Evolutionary conservation across 768 basidiomycete genomes (phyloP).

Genomic region (Boletus edulis): DNA sequence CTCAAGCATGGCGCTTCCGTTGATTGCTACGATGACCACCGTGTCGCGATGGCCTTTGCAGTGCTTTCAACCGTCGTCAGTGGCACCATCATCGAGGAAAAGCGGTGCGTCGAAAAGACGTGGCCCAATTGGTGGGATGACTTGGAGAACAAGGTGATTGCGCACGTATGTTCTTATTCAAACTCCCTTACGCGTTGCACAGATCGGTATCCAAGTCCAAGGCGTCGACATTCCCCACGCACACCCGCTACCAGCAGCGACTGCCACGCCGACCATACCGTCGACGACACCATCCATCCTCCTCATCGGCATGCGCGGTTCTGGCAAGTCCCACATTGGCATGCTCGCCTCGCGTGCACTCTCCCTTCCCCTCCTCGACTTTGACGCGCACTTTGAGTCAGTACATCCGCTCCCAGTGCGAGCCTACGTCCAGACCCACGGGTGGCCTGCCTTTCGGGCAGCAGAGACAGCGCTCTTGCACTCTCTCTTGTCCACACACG

Average conservation of each 20-base stretch:
- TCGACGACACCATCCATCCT: constrained; percentile 59
- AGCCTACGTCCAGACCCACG: constrained; percentile 75
- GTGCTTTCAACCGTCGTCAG: constrained; percentile 75
- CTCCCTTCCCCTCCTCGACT: constrained; percentile 77
- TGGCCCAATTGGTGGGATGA: constrained; percentile 99
- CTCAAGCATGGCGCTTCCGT: constrained; percentile 73
- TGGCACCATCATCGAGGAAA: constrained; percentile 88
- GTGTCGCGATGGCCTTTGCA: constrained; percentile 98
- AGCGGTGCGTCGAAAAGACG: constrained; percentile 97
- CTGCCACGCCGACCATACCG: constrained; percentile 36
- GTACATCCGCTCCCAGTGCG: constrained; percentile 61
- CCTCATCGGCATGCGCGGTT: constrained; percentile 94
- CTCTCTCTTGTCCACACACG: constrained; percentile 58
- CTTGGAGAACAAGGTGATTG: constrained; percentile 81
- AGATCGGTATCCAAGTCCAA: constrained; percentile 88
- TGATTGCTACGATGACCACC: constrained; percentile 97
- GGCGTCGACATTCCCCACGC: constrained; percentile 70
- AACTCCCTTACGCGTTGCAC: background rate
- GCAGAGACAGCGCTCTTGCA: constrained; percentile 71
- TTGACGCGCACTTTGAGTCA: constrained; percentile 74
- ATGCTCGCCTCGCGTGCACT: constrained; percentile 70
- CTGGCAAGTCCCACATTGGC: constrained; percentile 91
- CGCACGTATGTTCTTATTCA: background rate
- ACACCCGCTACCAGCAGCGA: constrained; percentile 35
- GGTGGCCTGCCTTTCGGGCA: constrained; percentile 88